Base-by-base conservation (phyloP, 2,329 filamentous ascomycete genomes). In the Beauveria australis region DNA sequence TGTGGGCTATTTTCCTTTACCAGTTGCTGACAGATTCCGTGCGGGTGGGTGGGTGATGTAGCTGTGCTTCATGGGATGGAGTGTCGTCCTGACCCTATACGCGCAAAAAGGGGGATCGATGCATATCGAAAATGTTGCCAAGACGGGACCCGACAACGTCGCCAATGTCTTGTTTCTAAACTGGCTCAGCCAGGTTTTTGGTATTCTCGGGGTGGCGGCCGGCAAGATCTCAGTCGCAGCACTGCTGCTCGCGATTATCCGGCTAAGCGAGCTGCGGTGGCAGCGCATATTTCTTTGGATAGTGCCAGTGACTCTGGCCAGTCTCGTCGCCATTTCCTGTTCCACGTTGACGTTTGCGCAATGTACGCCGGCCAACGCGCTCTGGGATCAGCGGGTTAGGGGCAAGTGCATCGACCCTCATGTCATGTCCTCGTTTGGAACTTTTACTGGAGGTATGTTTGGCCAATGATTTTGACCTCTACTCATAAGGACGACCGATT, bases 221-320 rank as follows among this genome's bases (percentile, higher is more conserved):
- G 65, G 65, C 41, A 67, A 64, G 52, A 62, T 67, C 19, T 67
- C 65, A 3, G 62, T 67, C 16, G 57, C 66, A 30, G 64, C 64
- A 28, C 61, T 67, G 33, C 59, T 67, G 3, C 61, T 67, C 6
- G 53, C 46, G 10, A 67, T 67, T 43, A 65, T 67, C 48, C 49
- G 49, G 1, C 26, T 64, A 9, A 63, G 63, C 1, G 63, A 64
- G n/a, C 53, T 67, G 53, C 57, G 62, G 2, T 66, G 66, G 64
- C 65, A 66, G 41, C 60, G 63, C 18, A 28, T 65, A 3, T 66
- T 65, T 33, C 60, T 67, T 7, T 66, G 65, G 65, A 52, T 53
- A 7, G 62, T 67, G n/a, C 62, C 65, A 2, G 62, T 67, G 24
- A 53, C 28, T 3, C 61, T 67, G 3, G 59, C 66, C 1, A 60